Evolutionary conservation across 2,329 filamentous ascomycete species (phyloP), one percentile per base, ranked within the genome.

Genomic region (Calonectria crousiana): DNA sequence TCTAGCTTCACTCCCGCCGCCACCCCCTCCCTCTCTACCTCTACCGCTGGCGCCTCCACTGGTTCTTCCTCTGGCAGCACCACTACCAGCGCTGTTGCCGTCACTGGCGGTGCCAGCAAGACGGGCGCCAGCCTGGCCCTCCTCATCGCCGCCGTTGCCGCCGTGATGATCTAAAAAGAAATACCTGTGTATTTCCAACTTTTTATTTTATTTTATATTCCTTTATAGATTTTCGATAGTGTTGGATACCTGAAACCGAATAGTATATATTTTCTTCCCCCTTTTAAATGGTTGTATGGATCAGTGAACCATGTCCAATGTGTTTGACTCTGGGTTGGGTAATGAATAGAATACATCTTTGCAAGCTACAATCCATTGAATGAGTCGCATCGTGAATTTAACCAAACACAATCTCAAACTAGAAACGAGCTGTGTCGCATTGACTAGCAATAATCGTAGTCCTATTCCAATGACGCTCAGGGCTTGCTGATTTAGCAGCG

Each of bases 161-260:
- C 65, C 67, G 62, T 76, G 71, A 75, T 76, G 73, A 70, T 76
- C 16, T 76, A 74, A 49, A 65, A 30, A 64, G 36, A 49, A 49
- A 51, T 67, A 30, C 41, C 44, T 10, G 44, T 66, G 56, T 32
- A 13, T 53, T 16, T 69, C 2, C 3, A 23, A 10, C 3, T 66
- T 16, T 26, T 69, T 49, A 18, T 13, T 32, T 73, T 26, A 26
- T 69, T 69, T 44, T 41, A 71, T 26, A 20, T 69, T 69, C 41
- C 32, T 53, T 56, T 49, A 71, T 73, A 75, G 70, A 72, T 38
- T 75, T 58, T 70, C 41, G 38, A 65, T 69, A 60, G 51, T 51
- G 23, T 74, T 66, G 64, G 66, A 69, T 69, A 62, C 30, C 34
- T 71, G 65, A 73, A 67, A 49, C 38, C 38, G 23, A 56, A 73